phyloP scores from a whole-genome alignment of 768 basidiomycete species.

The Paxillus involutus region DNA sequence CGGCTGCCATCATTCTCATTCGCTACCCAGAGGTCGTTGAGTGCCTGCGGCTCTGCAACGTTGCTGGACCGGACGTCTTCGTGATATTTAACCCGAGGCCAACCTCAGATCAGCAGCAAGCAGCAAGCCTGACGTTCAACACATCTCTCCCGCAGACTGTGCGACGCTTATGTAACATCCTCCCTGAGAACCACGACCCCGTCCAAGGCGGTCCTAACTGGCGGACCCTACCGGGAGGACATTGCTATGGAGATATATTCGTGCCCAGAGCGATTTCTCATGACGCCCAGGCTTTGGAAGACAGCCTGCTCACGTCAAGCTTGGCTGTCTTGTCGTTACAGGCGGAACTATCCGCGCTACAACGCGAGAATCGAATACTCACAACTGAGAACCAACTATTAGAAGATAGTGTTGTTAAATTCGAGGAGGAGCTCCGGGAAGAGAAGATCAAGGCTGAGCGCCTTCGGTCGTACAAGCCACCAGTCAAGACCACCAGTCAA shows the following conservation, averaged over 20 bases:
- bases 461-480: constrained; percentile 1
- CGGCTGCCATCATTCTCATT: constrained; percentile 47
- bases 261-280: constrained; percentile 30
- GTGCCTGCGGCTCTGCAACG: constrained; percentile 37
- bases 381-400: constrained; percentile 20
- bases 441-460: constrained; percentile 6
- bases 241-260: constrained; percentile 57
- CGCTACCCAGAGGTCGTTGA: constrained; percentile 60
- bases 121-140: constrained; percentile 54
- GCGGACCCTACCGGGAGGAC: constrained; percentile 53
- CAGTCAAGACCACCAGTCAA: neutral
- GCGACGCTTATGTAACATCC: constrained; percentile 40
- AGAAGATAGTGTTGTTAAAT: constrained; percentile 23
- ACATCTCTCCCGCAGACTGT: constrained; percentile 41
- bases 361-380: constrained; percentile 25
- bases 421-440: constrained; percentile 11
- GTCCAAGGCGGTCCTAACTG: constrained; percentile 42
- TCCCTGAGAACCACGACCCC: constrained; percentile 40
- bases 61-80: constrained; percentile 36
- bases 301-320: constrained; percentile 47
- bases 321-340: constrained; percentile 43
- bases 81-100: constrained; percentile 63
- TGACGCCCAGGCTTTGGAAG: constrained; percentile 21
- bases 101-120: constrained; percentile 46
- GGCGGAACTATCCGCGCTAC: constrained; percentile 40